These are phyloP conservation scores for Trichosanthes cucumerina DNA, from an alignment of 306 rosid species.

Conservation along the genomic window DNA sequence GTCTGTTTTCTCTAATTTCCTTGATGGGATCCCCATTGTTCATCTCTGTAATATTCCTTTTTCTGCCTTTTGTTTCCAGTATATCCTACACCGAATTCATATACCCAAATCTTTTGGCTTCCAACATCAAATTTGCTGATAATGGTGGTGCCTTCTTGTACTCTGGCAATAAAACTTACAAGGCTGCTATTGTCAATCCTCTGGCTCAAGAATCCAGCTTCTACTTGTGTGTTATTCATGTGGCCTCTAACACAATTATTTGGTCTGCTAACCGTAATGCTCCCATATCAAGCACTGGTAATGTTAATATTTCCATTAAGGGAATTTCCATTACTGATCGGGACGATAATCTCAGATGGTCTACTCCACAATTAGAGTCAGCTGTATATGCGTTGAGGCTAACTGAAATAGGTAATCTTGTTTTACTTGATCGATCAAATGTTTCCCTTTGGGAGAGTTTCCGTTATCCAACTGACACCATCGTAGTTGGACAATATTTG, in stretches of 20 bases:
- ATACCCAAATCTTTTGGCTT: conserved; percentile 44
- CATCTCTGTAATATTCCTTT: conserved; percentile 20
- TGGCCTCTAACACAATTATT: conserved; percentile 44
- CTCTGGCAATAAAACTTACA: conserved; percentile 48
- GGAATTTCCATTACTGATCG: conserved; percentile 41
- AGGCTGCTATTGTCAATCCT: conserved; percentile 54
- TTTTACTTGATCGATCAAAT: conserved; percentile 52
- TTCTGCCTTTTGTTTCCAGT: conserved; percentile 31
- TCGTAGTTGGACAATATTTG: conserved; percentile 61
- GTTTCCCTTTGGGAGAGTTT: conserved; percentile 90
- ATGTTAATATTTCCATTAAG: conserved; percentile 31
- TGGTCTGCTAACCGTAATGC: conserved; percentile 72
- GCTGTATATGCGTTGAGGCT: conserved; percentile 33
- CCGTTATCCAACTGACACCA: conserved; percentile 67
- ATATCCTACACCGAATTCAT: conserved; percentile 30
- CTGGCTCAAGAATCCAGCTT: conserved; percentile 32
- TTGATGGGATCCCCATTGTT: conserved; percentile 41
- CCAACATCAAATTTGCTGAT: conserved; percentile 38
- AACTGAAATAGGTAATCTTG: conserved; percentile 66
- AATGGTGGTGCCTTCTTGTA: conserved; percentile 47
- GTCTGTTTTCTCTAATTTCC: conserved; percentile 20
- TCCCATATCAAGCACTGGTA: conserved; percentile 47
- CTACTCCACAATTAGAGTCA: conserved; percentile 54
- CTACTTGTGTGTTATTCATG: conserved; percentile 65
- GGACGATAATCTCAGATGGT: conserved; percentile 44